Conservation (phyloP, 2,329 filamentous ascomycete species). For the Aspergillus latus region DNA sequence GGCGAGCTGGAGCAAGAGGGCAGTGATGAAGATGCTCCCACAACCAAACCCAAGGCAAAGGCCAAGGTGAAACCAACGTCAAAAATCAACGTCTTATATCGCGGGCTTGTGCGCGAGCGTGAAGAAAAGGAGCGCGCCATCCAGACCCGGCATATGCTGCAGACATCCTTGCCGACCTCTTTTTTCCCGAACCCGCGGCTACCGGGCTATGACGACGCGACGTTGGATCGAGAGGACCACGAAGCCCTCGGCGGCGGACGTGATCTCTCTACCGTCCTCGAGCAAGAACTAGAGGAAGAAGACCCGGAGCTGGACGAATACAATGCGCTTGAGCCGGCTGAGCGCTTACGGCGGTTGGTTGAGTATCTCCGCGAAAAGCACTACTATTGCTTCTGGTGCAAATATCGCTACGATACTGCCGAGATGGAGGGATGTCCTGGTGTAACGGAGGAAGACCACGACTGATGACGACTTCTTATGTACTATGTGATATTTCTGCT, state of each 20-base stretch:
- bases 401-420: slow-evolving; percentile 66
- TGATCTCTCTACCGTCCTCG: slow-evolving; percentile 37
- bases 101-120: slow-evolving; percentile 68
- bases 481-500: slow-evolving; percentile 8
- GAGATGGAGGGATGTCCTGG: slow-evolving; percentile 91
- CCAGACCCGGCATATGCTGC: slow-evolving; percentile 34
- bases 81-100: slow-evolving; percentile 75
- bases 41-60: slow-evolving; percentile 12
- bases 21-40: slow-evolving; percentile 8
- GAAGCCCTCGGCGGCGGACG: slow-evolving; percentile 64
- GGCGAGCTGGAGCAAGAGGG: not conserved
- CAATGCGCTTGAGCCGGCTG: slow-evolving; percentile 64
- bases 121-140: slow-evolving; percentile 56
- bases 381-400: slow-evolving; percentile 96
- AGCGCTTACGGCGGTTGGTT: slow-evolving; percentile 67
- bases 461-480: slow-evolving; percentile 42
- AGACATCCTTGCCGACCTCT: slow-evolving; percentile 34
- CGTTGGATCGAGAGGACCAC: slow-evolving; percentile 72
- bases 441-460: slow-evolving; percentile 77
- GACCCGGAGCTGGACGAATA: slow-evolving; percentile 80
- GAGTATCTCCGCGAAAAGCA: slow-evolving; percentile 68
- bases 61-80: slow-evolving; percentile 54
- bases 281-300: slow-evolving; percentile 66
- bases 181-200: slow-evolving; percentile 46
- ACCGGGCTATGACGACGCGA: slow-evolving; percentile 66